Conservation (phyloP, 2,329 filamentous ascomycete species). For the Sporothrix brasiliensis region DNA sequence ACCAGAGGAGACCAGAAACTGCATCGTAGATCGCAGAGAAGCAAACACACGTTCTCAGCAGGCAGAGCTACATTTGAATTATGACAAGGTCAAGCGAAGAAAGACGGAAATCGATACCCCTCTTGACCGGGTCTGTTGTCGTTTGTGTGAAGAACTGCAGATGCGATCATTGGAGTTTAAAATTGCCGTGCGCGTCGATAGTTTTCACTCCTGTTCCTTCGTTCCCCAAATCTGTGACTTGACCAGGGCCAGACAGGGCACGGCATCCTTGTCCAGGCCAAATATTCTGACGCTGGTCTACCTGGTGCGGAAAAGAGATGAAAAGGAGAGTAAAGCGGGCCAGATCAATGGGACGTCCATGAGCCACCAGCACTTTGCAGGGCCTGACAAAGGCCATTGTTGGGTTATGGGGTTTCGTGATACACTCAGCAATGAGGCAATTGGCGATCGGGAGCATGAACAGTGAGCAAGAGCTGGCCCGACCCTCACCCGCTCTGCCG, state of each 20-base stretch:
- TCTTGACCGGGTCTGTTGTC: background rate
- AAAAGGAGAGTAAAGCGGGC: conserved; percentile 23
- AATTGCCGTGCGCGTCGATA: background rate
- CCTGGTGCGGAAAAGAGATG: conserved; percentile 11
- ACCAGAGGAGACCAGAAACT: background rate
- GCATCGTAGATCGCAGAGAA: background rate
- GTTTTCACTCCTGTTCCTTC: background rate
- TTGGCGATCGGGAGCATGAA: background rate
- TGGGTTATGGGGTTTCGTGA: conserved; percentile 6
- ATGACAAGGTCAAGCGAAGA: background rate
- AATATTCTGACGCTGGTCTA: background rate
- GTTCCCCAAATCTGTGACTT: background rate
- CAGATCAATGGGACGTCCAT: conserved; percentile 1
- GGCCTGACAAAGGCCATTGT: background rate
- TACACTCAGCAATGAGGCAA: conserved; percentile 24
- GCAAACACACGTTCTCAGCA: too few species aligned
- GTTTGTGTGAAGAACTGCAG: background rate
- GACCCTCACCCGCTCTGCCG: background rate
- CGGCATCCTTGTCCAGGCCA: background rate
- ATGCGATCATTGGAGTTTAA: background rate
- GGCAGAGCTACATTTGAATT: too few species aligned
- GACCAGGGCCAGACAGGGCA: conserved; percentile 3
- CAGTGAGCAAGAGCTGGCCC: background rate
- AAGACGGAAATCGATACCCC: background rate
- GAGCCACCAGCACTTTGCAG: background rate